phyloP scores from a whole-genome alignment of 108 stramenopile genomes.

The Cyclotella atomus region DNA sequence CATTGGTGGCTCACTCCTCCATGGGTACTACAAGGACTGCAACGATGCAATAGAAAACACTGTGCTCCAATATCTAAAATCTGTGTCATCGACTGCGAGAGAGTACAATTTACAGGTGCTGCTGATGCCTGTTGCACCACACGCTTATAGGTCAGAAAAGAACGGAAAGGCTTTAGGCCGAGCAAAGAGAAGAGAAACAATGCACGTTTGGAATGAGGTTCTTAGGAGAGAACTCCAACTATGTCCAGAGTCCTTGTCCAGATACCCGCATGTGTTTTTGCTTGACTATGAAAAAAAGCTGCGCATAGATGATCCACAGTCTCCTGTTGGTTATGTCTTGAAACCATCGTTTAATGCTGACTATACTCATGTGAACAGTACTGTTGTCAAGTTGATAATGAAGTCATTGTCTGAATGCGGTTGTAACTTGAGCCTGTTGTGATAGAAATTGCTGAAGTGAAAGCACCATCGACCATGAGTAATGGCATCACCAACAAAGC shows the following conservation, averaged over 20 bases:
- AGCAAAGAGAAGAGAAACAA: slow-evolving; percentile 45
- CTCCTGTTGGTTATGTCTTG: slow-evolving; percentile 54
- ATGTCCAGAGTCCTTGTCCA: not conserved
- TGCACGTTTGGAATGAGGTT: slow-evolving; percentile 54
- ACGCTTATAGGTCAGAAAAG: slow-evolving; percentile 48
- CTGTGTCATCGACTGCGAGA: slow-evolving; percentile 24
- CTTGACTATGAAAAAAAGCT: slow-evolving; percentile 50
- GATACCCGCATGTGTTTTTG: slow-evolving; percentile 29
- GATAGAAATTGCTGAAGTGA: too few species aligned
- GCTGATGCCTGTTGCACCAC: slow-evolving; percentile 63
- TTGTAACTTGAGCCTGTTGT: too few species aligned
- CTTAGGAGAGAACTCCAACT: slow-evolving; percentile 43
- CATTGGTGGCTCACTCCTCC: slow-evolving; percentile 53
- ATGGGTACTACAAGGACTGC: slow-evolving; percentile 45
- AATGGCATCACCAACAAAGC: too few species aligned
- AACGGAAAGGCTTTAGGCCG: slow-evolving; percentile 59
- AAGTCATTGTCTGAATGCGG: slow-evolving; percentile 38
- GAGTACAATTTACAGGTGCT: slow-evolving; percentile 44
- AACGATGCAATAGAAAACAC: slow-evolving; percentile 50
- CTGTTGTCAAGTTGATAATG: slow-evolving; percentile 45
- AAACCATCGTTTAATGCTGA: slow-evolving; percentile 59
- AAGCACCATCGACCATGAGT: too few species aligned
- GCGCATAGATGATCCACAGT: slow-evolving; percentile 19
- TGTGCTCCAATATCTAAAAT: slow-evolving; percentile 44
- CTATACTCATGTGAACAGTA: slow-evolving; percentile 67